These are phyloP conservation scores for Solanum tacnaense DNA, from an alignment of 257 asterid species.

Conservation along the genomic window DNA sequence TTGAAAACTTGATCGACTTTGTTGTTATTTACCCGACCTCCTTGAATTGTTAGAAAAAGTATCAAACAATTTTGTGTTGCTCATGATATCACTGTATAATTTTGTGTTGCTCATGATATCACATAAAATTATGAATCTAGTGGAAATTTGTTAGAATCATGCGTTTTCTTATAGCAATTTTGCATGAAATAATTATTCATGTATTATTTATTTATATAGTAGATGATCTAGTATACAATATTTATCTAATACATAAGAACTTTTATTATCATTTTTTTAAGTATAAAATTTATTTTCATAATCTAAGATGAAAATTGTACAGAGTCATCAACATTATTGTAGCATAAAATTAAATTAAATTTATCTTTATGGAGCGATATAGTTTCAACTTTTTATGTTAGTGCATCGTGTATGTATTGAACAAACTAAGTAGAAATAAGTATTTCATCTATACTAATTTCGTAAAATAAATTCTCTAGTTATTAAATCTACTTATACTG, in stretches of 20 bases:
- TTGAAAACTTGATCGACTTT: not conserved
- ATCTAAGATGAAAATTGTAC: not conserved
- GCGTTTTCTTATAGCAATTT: not conserved
- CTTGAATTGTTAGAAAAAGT: not conserved
- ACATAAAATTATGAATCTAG: not conserved
- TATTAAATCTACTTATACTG: not conserved
- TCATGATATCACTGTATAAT: not conserved
- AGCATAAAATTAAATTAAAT: not conserved
- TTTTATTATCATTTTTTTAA: no score
- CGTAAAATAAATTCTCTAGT: not conserved
- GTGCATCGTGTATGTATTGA: no score
- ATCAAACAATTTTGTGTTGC: not conserved
- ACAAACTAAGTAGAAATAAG: no score
- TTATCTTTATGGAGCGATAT: no score
- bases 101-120: not conserved
- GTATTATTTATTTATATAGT: no score
- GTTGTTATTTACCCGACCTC: not conserved
- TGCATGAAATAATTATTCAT: no score
- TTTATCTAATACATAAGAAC: no score
- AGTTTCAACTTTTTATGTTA: no score
- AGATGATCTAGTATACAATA: no score
- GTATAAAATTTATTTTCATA: no score
- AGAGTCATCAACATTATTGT: no score
- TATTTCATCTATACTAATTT: not conserved
- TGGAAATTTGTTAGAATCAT: no score